These are phyloP conservation scores for Wickerhamiella infanticola DNA, from an alignment of 1,139 yeast species.

Conservation along the genomic window DNA sequence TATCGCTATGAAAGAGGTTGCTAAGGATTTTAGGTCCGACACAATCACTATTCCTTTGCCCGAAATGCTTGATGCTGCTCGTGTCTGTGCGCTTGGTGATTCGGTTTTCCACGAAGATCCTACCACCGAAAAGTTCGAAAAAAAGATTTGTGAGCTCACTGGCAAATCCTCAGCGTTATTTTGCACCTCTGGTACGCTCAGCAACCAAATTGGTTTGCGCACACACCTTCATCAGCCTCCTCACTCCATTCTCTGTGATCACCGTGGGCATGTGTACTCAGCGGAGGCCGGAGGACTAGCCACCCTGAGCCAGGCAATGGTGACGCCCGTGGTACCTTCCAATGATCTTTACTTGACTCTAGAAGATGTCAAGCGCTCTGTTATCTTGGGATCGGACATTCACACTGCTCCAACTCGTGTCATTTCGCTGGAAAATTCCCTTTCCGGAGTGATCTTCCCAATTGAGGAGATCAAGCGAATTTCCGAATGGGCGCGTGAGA, in stretches of 20 bases:
- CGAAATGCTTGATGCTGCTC: slow-evolving; percentile 51
- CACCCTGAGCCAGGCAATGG: slow-evolving; percentile 83
- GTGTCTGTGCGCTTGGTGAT: slow-evolving; percentile 60
- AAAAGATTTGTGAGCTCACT: slow-evolving; percentile 47
- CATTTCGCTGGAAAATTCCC: slow-evolving; percentile 73
- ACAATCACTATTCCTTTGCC: slow-evolving; percentile 86
- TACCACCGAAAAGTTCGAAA: slow-evolving; percentile 50
- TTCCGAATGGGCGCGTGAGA: slow-evolving; percentile 50
- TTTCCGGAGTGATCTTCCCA: slow-evolving; percentile 74
- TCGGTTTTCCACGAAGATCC: slow-evolving; percentile 77
- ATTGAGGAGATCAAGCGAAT: slow-evolving; percentile 64
- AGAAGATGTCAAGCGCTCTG: slow-evolving; percentile 54
- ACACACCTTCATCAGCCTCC: slow-evolving; percentile 77
- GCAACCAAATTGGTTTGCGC: slow-evolving; percentile 77
- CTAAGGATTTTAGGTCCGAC: slow-evolving; percentile 33
- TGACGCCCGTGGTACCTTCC: slow-evolving; percentile 60
- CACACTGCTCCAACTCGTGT: slow-evolving; percentile 83
- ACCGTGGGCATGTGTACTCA: slow-evolving; percentile 67
- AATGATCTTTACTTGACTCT: slow-evolving; percentile 65
- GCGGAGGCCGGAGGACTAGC: slow-evolving; percentile 91
- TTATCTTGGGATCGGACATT: slow-evolving; percentile 64
- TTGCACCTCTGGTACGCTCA: slow-evolving; percentile 81
- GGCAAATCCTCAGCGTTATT: slow-evolving; percentile 76
- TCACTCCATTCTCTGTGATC: slow-evolving; percentile 66
- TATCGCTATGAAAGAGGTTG: neutral